phyloP scores from a whole-genome alignment of 2,329 filamentous ascomycete genomes.

The Aspergillus vadensis region DNA sequence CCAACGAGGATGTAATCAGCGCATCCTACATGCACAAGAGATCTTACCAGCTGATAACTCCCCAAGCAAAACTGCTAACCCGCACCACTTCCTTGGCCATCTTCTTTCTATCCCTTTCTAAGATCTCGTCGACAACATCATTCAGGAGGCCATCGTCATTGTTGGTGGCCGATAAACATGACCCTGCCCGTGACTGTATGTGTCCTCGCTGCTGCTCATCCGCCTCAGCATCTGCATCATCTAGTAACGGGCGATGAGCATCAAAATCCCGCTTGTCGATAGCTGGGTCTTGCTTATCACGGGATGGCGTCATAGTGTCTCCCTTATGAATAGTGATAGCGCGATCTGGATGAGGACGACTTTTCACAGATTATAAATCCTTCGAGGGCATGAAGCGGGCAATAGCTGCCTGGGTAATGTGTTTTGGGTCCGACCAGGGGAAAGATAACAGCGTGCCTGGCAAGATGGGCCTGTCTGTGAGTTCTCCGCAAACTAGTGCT shows the following conservation, averaged over 20 bases:
- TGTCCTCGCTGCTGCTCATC: conserved; percentile 27
- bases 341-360: neutral
- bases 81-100: conserved; percentile 57
- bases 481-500: neutral
- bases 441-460: neutral
- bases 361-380: neutral
- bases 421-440: neutral
- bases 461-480: neutral
- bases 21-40: neutral
- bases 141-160: conserved; percentile 55
- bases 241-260: conserved; percentile 40
- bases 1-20: neutral
- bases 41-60: conserved; percentile 59
- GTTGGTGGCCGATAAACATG: conserved; percentile 22
- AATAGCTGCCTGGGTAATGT: neutral
- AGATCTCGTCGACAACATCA: conserved; percentile 62
- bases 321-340: neutral
- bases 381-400: neutral
- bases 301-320: conserved; percentile 28
- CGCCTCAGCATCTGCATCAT: conserved; percentile 17
- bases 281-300: conserved; percentile 19
- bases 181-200: conserved; percentile 27
- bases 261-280: conserved; percentile 54
- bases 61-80: conserved; percentile 61
- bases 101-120: conserved; percentile 57